Evolutionary conservation across 1,139 yeast species (phyloP).

Genomic region (Taiozyma sp.): DNA sequence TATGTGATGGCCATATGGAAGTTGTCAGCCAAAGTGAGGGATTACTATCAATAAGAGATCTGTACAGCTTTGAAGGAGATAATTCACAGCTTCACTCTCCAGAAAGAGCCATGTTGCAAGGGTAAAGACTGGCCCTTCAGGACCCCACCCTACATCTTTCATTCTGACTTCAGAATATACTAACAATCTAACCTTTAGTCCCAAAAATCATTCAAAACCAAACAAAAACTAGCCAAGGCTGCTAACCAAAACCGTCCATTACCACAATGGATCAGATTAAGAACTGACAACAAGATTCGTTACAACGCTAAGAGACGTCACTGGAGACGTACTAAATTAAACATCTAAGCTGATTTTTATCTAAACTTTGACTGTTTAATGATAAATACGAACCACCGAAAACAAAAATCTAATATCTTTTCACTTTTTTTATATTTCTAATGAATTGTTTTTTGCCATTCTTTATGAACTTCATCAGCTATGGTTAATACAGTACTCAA

Average conservation of each 20-base stretch:
- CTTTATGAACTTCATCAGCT: background rate
- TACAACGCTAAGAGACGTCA: constrained; percentile 99
- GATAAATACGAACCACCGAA: constrained; percentile 2
- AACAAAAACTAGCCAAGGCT: constrained; percentile 99
- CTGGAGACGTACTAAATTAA: constrained; percentile 99
- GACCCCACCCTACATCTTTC: background rate
- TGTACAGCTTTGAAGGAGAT: background rate
- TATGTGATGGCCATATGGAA: too few species aligned
- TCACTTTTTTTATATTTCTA: constrained; percentile 1
- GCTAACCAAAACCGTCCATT: constrained; percentile 99
- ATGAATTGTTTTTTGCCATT: background rate
- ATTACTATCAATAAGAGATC: too few species aligned
- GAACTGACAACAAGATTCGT: constrained; percentile 97
- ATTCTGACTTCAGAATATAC: constrained; percentile 6
- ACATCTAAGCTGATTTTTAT: constrained; percentile 56
- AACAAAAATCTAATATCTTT: constrained; percentile 6
- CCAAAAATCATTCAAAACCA: constrained; percentile 95
- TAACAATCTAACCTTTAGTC: constrained; percentile 44
- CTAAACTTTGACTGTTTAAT: constrained; percentile 6
- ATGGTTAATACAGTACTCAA: background rate
- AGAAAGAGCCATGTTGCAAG: background rate
- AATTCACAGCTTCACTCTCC: background rate
- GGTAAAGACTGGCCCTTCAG: background rate
- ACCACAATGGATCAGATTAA: constrained; percentile 99
- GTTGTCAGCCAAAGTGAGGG: too few species aligned